Percentiles rank a stretch among this genome's conserved stretches.
Evolutionary conservation across 179 eudicot genomes (phyloP).

Genomic region (Silene vulgaris): DNA sequence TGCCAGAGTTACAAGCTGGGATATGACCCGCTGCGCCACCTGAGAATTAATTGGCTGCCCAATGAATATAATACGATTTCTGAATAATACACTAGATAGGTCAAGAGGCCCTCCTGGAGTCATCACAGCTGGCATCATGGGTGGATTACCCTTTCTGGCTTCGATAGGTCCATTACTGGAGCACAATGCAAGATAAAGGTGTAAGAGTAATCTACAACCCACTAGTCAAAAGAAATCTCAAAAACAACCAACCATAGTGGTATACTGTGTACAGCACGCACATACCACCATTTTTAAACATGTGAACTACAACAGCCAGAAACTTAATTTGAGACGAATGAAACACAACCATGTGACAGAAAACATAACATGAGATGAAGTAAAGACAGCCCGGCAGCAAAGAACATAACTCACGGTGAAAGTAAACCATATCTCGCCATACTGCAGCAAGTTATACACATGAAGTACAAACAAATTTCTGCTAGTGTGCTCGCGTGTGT

Average conservation of each 20-base stretch:
- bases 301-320: neutral
- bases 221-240: neutral
- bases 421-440: no score
- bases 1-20: slow-evolving; percentile 87
- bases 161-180: slow-evolving; percentile 52
- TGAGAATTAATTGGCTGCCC: slow-evolving; percentile 72
- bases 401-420: neutral
- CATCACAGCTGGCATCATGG: slow-evolving; percentile 81
- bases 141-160: slow-evolving; percentile 67
- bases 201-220: neutral
- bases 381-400: neutral
- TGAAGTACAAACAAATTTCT: neutral
- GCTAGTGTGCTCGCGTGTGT: neutral
- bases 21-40: slow-evolving; percentile 81
- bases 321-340: neutral
- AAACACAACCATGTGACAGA: slow-evolving; percentile 2
- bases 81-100: slow-evolving; percentile 70
- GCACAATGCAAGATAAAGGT: slow-evolving; percentile 19
- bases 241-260: neutral
- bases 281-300: neutral
- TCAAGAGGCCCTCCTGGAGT: slow-evolving; percentile 89
- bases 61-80: slow-evolving; percentile 82
- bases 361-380: neutral
- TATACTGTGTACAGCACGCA: neutral
- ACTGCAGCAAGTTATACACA: neutral